phyloP scores from a whole-genome alignment of 2,329 filamentous ascomycete species.

The Xylaria sp. region DNA sequence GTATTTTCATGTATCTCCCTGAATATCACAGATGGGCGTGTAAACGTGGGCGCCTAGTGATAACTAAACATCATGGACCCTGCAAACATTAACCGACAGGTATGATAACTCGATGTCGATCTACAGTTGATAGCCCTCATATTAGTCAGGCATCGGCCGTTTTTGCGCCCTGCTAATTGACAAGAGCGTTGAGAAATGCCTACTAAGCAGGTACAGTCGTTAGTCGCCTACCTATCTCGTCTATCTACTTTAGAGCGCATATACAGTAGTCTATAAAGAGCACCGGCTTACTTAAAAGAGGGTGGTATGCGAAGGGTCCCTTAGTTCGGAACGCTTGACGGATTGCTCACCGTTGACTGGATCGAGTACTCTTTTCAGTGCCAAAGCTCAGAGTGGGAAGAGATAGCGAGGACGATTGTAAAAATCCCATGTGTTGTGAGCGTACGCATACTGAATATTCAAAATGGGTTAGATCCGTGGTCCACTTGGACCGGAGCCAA shows the following conservation, averaged over 20 bases:
- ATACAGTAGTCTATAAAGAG: neutral
- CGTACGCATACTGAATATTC: too few relatives aligned
- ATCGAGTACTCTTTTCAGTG: neutral
- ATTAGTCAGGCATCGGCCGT: neutral
- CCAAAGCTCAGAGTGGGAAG: neutral
- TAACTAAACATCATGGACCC: neutral
- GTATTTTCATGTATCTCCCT: neutral
- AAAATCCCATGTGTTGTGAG: slow-evolving; percentile 1
- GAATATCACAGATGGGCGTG: neutral
- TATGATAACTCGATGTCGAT: slow-evolving; percentile 8
- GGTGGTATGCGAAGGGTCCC: slow-evolving; percentile 3
- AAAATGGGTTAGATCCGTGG: slow-evolving; percentile 37
- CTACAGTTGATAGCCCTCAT: neutral
- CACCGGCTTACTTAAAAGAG: neutral
- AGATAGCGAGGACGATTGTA: slow-evolving; percentile 34
- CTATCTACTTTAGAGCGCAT: too few relatives aligned
- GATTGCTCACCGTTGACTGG: slow-evolving; percentile 40
- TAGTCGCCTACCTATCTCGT: too few relatives aligned
- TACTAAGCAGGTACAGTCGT: too few relatives aligned
- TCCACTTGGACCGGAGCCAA: slow-evolving; percentile 41
- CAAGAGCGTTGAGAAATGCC: neutral
- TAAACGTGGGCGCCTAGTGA: neutral
- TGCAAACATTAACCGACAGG: neutral
- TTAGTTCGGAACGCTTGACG: slow-evolving; percentile 17
- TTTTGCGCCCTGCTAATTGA: neutral